phyloP scores from a whole-genome alignment of 2,329 filamentous ascomycete genomes.

The Neopestalotiopsis sp. region DNA sequence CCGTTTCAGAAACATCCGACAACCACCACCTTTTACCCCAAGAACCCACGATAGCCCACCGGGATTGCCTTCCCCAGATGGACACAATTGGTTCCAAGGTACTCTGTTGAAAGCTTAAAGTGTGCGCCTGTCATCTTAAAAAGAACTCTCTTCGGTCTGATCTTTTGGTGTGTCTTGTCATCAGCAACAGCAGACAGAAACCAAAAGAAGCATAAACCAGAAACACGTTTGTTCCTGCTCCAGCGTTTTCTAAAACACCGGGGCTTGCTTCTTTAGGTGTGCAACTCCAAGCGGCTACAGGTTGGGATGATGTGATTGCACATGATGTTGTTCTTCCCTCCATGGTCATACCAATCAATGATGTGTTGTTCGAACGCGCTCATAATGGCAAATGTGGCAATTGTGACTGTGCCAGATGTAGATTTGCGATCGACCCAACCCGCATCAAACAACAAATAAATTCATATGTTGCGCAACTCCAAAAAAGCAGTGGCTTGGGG shows the following conservation, averaged over 20 bases:
- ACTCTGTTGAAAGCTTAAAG: neutral
- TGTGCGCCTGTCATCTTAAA: conserved; percentile 13
- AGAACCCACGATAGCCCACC: neutral
- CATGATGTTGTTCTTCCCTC: too few species aligned
- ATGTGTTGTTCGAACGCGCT: too few species aligned
- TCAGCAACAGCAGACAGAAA: too few species aligned
- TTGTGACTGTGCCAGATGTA: neutral
- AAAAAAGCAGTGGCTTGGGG: neutral
- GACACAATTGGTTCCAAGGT: neutral
- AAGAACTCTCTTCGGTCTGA: neutral
- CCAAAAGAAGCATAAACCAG: conserved; percentile 7
- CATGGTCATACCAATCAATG: too few species aligned
- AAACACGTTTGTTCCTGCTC: conserved; percentile 12
- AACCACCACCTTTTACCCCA: neutral
- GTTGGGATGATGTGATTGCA: too few species aligned
- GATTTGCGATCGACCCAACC: neutral
- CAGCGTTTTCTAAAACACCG: neutral
- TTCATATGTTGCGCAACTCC: neutral
- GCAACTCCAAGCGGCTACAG: neutral
- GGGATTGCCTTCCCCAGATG: conserved; percentile 2
- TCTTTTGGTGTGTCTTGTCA: neutral
- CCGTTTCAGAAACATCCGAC: conserved; percentile 19
- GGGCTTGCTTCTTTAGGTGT: neutral
- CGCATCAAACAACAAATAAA: neutral
- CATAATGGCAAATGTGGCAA: too few species aligned